Base-by-base conservation (phyloP, 352 stramenopile species). In the Globisporangium nunn region DNA sequence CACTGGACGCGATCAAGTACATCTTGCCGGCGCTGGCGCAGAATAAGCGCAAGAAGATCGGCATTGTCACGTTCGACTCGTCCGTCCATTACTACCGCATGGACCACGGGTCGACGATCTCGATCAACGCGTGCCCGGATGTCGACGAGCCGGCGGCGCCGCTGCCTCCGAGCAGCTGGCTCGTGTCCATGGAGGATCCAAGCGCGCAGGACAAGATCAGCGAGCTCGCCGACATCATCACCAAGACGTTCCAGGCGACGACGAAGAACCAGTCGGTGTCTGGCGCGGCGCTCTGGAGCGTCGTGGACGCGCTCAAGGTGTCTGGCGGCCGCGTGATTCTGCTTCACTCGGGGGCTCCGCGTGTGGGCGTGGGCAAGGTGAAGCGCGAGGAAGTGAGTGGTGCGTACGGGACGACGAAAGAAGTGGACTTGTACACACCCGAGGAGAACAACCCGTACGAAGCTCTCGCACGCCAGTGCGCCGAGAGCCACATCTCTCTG, bases 21-120 rank as follows among this genome's bases (percentile, higher is more conserved):
- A 58, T 92, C 33, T 53, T 96, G 7, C 72, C 78, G 12, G 82
- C 77, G 39, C 72, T 91, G 39, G 77, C 77, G 28, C 75, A 89
- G 67, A 91, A 87, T 63, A 88, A 79, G 52, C 75, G 83, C 62
- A 91, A 91, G 66, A 94, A 94, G 56, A 71, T 95, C 49, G 87
- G 86, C n/a, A 91, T 96, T 49, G 68, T 96, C 12, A 93, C 83
- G 2, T 96, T 94, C 47, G 86, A 91, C 66, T 76, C 78, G 15
- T 68, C 73, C 3, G 80, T 95, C 33, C 85, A 94, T 54, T 95
- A 93, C 67, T 93, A 94, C 59, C 81, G 82, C 51, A 88, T 92
- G 78, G 74, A 94, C 62, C 73, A 80, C 49, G 62, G 51, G 37
- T 69, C 66, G 48, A 72, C 68, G 12, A 92, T 94, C 55, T 88